phyloP scores from a whole-genome alignment of 2,329 filamentous ascomycete genomes.

The Diaporthe destruens region DNA sequence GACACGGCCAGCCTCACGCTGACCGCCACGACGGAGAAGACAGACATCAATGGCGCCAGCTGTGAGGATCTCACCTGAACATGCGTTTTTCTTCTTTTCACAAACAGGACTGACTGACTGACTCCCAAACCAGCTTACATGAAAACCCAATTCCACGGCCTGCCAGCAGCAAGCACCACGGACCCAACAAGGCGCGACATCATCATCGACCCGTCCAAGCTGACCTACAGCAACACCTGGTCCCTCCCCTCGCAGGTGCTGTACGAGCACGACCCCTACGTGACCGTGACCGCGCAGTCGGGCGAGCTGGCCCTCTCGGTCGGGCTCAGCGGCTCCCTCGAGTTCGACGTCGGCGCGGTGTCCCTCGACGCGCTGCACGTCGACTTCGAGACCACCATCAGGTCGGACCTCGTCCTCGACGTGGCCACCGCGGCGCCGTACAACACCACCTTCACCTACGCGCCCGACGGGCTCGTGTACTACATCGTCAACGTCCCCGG shows the following conservation, averaged over 20 bases:
- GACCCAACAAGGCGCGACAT: constrained; percentile 21
- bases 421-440: constrained; percentile 52
- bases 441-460: constrained; percentile 51
- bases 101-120: neutral
- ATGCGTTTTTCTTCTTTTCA: neutral
- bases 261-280: constrained; percentile 44
- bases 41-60: constrained; percentile 2
- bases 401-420: constrained; percentile 53
- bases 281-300: constrained; percentile 52
- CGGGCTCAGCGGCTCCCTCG: constrained; percentile 58
- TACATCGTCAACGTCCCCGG: constrained; percentile 55
- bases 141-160: constrained; percentile 35
- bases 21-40: constrained; percentile 32
- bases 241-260: constrained; percentile 27
- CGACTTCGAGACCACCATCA: constrained; percentile 56
- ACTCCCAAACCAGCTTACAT: constrained; percentile 28
- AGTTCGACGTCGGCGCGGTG: constrained; percentile 54
- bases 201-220: constrained; percentile 19
- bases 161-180: constrained; percentile 29
- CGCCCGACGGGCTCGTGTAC: constrained; percentile 54
- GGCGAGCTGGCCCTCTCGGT: constrained; percentile 53
- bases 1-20: constrained; percentile 5
- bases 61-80: neutral
- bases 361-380: constrained; percentile 55
- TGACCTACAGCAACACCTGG: constrained; percentile 30